Evolutionary conservation across 805 yeast species (phyloP).

Genomic region (Nakazawaea holstii): DNA sequence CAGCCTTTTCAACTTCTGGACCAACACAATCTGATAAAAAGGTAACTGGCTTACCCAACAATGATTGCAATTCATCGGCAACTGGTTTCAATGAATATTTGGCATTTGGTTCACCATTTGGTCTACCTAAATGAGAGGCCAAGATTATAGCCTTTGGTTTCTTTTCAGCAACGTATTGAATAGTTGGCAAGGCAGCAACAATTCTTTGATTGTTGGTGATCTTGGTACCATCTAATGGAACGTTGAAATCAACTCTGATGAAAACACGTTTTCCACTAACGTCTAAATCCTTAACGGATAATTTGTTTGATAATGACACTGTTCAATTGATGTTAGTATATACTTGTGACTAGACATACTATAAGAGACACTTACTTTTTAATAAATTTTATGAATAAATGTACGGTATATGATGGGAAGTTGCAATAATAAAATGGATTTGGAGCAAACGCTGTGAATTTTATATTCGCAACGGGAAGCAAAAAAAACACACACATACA

Average conservation of each 20-base stretch:
- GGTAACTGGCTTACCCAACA: conserved; percentile 67
- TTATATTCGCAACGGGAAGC: too few relatives aligned
- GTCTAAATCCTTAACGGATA: conserved; percentile 87
- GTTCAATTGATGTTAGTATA: background rate
- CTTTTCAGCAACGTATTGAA: conserved; percentile 87
- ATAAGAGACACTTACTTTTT: too few relatives aligned
- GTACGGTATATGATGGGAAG: too few relatives aligned
- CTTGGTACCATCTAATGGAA: conserved; percentile 90
- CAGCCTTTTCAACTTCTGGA: conserved; percentile 75
- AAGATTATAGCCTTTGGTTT: conserved; percentile 87
- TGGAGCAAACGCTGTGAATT: too few relatives aligned
- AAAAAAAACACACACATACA: too few relatives aligned
- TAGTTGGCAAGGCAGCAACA: conserved; percentile 98
- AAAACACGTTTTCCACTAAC: conserved; percentile 91
- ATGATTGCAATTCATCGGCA: conserved; percentile 77
- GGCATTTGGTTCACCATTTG: conserved; percentile 84
- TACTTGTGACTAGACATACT: too few relatives aligned
- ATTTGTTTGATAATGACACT: conserved; percentile 89
- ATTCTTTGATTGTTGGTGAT: conserved; percentile 99
- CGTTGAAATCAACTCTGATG: conserved; percentile 97
- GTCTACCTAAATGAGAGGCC: conserved; percentile 99
- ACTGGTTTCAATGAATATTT: conserved; percentile 94
- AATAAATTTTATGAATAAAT: too few relatives aligned
- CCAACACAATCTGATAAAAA: conserved; percentile 95
- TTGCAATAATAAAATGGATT: too few relatives aligned